phyloP scores from a whole-genome alignment of 2,329 filamentous ascomycete species.

The Exserohilum turcica region DNA sequence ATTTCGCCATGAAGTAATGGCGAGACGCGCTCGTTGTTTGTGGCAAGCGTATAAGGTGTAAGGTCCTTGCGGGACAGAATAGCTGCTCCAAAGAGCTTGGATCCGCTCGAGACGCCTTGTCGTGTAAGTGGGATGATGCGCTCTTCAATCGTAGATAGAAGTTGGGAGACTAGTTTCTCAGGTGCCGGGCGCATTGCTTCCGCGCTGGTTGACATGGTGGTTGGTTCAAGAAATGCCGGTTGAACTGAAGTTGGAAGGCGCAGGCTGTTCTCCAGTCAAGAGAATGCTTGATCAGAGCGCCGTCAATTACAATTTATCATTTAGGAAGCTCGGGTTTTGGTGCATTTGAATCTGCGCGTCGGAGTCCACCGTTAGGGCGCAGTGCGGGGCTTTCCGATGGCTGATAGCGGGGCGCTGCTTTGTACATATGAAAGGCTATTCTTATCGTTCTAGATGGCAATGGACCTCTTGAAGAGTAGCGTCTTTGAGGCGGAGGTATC shows the following conservation, averaged over 20 bases:
- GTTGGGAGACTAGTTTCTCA: constrained; percentile 2
- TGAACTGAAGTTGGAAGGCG: not conserved
- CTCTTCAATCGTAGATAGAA: constrained; percentile 42
- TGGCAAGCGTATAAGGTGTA: constrained; percentile 55
- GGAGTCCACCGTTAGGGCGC: constrained; percentile 6
- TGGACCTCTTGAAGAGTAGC: too few species aligned
- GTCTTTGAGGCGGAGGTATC: too few species aligned
- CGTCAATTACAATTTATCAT: not conserved
- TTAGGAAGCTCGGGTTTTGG: not conserved
- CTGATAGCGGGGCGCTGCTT: not conserved
- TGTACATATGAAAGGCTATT: not conserved
- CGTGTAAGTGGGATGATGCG: constrained; percentile 59
- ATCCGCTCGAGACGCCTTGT: constrained; percentile 57
- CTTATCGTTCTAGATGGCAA: not conserved
- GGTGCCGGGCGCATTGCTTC: not conserved
- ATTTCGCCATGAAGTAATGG: constrained; percentile 65
- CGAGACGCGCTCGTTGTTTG: constrained; percentile 61
- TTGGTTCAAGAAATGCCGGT: not conserved
- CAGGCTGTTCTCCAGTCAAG: not conserved
- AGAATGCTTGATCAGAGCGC: not conserved
- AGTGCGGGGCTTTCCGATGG: constrained; percentile 8
- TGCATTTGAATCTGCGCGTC: not conserved
- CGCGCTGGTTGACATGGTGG: constrained; percentile 7
- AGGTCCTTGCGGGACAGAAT: constrained; percentile 55
- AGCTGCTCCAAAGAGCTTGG: constrained; percentile 63